Base-by-base conservation (phyloP, 169 alveolate species). In the Plasmodium gonderi region DNA sequence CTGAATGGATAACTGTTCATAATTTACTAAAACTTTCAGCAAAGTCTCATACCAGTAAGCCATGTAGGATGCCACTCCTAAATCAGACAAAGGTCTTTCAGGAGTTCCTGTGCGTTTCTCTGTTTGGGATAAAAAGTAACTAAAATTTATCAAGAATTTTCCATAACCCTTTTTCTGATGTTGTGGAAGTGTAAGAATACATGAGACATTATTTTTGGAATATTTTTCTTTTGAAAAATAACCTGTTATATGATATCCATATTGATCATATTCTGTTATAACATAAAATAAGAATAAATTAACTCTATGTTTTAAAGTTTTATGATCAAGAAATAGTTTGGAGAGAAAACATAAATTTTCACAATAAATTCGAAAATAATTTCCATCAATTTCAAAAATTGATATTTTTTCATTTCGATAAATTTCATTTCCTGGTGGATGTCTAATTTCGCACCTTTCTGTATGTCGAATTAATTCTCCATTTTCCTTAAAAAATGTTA, bases 341-440 rank as follows among this genome's bases (percentile, higher is more conserved):
- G 99, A 94, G 17, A 99, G 97, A 80, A 96, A 98, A 74, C 99
- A 98, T 54, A 99, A 93, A 89, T 99, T 99, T 95, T 99, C 99
- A 89, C 99, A 98, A 91, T 99, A 99, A 2, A 97, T 97, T 47
- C 97, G 92, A 74, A 98, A 97, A 77, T 96, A 93, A 40, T 95
- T 97, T 4, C 99, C 99, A 95, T 99, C 99, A 9, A 99, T 99
- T 95, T 99, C 99, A 77, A 97, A 98, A 97, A 98, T 97, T 4
- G 99, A 97, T 4, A 98, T 95, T 64, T 97, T 97, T 14, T 97
- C 99, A 67, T 98, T 98, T 40, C 98, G 90, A 87, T 98, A 98
- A 0, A 99, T 98, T 95, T 99, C 99, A 95, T 99, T 98, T 40
- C 99, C 99, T 12, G 99, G 99, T 0, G 99, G 99, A 82, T 98